Conservation (phyloP, 306 rosid species). For the Prunus davidiana region DNA sequence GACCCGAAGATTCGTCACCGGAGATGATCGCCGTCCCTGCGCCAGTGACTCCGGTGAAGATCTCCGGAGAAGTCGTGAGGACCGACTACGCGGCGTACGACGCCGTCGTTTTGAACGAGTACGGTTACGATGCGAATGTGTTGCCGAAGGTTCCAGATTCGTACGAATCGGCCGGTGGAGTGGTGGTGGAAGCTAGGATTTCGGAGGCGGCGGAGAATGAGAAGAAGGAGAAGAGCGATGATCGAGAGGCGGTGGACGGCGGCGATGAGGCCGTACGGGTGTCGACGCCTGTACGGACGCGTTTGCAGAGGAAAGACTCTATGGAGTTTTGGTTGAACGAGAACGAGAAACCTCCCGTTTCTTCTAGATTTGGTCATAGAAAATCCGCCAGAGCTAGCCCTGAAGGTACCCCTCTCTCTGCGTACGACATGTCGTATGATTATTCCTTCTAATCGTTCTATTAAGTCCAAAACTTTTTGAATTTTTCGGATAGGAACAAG, state of each 20-base stretch:
- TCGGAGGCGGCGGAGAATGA: constrained; percentile 18
- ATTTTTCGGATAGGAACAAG: neutral
- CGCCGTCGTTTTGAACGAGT: constrained; percentile 9
- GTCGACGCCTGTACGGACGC: neutral
- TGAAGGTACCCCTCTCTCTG: constrained; percentile 43
- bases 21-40: constrained; percentile 13
- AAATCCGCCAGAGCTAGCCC: constrained; percentile 57
- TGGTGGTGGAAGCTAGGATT: neutral
- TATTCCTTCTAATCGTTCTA: neutral
- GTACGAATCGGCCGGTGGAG: neutral
- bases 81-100: neutral
- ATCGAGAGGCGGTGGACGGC: neutral
- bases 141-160: constrained; percentile 8
- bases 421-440: neutral
- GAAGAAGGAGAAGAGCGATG: neutral
- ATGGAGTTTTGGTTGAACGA: constrained; percentile 40
- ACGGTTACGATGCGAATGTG: constrained; percentile 19
- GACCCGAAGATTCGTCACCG: constrained; percentile 19
- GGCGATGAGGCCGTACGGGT: constrained; percentile 13
- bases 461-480: neutral
- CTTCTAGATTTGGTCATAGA: constrained; percentile 56
- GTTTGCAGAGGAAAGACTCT: constrained; percentile 44
- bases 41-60: neutral
- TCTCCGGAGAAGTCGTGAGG: neutral
- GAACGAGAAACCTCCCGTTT: constrained; percentile 66